A percentile compares a stretch with the other conserved stretches of the same genome.
These are phyloP conservation scores for Colletotrichum coccodes DNA, from an alignment of 2,329 filamentous ascomycete species.

Conservation along the genomic window DNA sequence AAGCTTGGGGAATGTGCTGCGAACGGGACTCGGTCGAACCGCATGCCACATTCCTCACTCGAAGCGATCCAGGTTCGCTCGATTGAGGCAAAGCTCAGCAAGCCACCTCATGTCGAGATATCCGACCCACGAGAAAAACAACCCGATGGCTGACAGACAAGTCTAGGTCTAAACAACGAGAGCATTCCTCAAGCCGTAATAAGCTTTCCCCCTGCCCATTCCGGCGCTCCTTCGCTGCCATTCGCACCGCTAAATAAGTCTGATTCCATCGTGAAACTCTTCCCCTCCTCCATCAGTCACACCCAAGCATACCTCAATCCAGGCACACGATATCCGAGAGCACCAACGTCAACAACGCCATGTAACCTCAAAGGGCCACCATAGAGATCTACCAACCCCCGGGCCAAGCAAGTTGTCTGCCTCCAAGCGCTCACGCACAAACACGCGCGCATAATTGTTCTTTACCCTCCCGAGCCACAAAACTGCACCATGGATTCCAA, in stretches of 20 bases:
- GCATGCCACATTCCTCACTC: not conserved
- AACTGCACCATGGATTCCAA: not conserved
- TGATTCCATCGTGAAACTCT: conserved; percentile 27
- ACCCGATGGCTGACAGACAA: not conserved
- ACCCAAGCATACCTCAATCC: not conserved
- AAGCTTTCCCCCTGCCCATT: not conserved
- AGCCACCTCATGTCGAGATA: not conserved
- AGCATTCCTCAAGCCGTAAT: not conserved
- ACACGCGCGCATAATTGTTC: not conserved
- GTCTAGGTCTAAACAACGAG: not conserved
- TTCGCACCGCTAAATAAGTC: not conserved
- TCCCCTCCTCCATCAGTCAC: not conserved
- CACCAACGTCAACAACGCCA: not conserved
- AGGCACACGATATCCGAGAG: not conserved
- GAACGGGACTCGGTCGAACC: not conserved
- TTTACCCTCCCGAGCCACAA: not conserved
- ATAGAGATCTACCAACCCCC: not conserved
- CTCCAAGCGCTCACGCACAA: not conserved
- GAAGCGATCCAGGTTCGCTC: not conserved
- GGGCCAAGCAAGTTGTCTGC: not conserved
- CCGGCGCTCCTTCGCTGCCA: not conserved
- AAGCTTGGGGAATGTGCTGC: not conserved
- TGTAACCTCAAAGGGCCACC: not conserved
- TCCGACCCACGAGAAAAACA: not conserved
- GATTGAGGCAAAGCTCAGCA: not conserved